Percentiles rank a stretch among this genome's conserved stretches.
Evolutionary conservation across 176 grass and related monocot genomes (phyloP).

Genomic region (Eremochloa ophiuroides): DNA sequence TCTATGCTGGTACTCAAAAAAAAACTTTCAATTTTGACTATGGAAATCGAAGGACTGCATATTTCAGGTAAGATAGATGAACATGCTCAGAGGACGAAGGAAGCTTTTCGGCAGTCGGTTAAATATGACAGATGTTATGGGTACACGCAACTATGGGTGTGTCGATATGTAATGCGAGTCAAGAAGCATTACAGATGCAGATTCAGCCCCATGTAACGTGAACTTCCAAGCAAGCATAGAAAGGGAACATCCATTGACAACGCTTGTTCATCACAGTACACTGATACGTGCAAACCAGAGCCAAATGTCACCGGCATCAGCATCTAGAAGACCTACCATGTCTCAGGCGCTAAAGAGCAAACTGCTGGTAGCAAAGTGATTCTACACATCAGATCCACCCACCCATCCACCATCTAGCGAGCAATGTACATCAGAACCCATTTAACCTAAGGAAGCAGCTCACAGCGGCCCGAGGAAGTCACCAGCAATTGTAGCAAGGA

Average conservation of each 20-base stretch:
- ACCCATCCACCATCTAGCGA: conserved; percentile 10
- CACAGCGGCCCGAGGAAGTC: conserved; percentile 86
- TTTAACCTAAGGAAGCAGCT: conserved; percentile 1
- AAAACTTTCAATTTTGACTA: not conserved
- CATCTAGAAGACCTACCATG: conserved; percentile 1
- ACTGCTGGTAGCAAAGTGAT: conserved; percentile 1
- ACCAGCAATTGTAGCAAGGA: conserved; percentile 72
- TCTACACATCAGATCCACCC: not conserved
- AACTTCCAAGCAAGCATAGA: not conserved
- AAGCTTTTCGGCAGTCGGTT: not conserved
- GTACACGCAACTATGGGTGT: not conserved
- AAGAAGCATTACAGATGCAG: not conserved
- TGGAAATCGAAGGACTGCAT: not conserved
- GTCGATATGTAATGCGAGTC: not conserved
- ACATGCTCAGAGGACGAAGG: not conserved
- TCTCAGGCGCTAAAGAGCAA: not conserved
- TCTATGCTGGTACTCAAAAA: not conserved
- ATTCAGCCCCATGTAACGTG: not conserved
- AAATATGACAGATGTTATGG: not conserved
- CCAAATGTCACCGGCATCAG: not conserved
- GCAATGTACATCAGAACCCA: conserved; percentile 13
- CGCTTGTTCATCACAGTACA: not conserved
- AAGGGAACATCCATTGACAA: not conserved
- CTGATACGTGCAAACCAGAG: not conserved
- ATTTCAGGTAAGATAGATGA: not conserved